Percentiles rank a stretch among this genome's conserved stretches.
Conservation (phyloP, 2,329 filamentous ascomycete genomes). For the Botrytis byssoidea region DNA sequence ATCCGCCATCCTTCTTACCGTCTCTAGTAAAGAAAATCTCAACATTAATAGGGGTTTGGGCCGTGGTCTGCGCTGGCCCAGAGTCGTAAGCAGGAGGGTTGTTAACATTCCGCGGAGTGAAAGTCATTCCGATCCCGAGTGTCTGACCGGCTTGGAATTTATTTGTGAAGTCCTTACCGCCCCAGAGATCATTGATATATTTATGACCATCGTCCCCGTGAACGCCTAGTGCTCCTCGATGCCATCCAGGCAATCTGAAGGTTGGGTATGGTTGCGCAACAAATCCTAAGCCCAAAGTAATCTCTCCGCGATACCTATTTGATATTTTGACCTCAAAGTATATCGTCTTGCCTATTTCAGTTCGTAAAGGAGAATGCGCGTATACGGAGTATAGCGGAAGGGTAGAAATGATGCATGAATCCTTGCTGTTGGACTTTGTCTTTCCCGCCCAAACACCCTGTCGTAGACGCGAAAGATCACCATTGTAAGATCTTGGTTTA, state of each 20-base stretch:
- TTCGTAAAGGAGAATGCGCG: slow-evolving; percentile 56
- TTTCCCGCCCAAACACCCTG: slow-evolving; percentile 54
- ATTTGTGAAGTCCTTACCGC: slow-evolving; percentile 65
- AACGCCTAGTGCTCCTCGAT: slow-evolving; percentile 71
- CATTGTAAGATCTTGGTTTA: slow-evolving; percentile 49
- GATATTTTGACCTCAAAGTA: slow-evolving; percentile 71
- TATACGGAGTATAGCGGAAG: slow-evolving; percentile 66
- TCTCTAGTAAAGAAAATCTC: slow-evolving; percentile 71
- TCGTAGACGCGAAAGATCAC: slow-evolving; percentile 46
- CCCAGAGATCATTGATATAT: slow-evolving; percentile 73
- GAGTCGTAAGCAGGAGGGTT: slow-evolving; percentile 38
- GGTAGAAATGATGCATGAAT: slow-evolving; percentile 64
- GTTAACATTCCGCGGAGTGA: slow-evolving; percentile 40
- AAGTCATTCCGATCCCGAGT: slow-evolving; percentile 69
- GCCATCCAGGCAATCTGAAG: slow-evolving; percentile 79
- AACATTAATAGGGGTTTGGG: slow-evolving; percentile 43
- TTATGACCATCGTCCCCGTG: slow-evolving; percentile 77
- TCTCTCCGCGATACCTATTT: slow-evolving; percentile 42
- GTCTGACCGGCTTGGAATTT: slow-evolving; percentile 65
- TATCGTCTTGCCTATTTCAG: slow-evolving; percentile 50
- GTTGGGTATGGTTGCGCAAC: slow-evolving; percentile 71
- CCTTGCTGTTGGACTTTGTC: slow-evolving; percentile 48
- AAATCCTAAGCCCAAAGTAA: slow-evolving; percentile 65
- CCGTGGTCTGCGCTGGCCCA: slow-evolving; percentile 29
- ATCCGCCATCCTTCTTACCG: slow-evolving; percentile 57